These are phyloP conservation scores for Fusarium sulawesiense DNA, from an alignment of 2,329 filamentous ascomycete species.

Conservation along the genomic window DNA sequence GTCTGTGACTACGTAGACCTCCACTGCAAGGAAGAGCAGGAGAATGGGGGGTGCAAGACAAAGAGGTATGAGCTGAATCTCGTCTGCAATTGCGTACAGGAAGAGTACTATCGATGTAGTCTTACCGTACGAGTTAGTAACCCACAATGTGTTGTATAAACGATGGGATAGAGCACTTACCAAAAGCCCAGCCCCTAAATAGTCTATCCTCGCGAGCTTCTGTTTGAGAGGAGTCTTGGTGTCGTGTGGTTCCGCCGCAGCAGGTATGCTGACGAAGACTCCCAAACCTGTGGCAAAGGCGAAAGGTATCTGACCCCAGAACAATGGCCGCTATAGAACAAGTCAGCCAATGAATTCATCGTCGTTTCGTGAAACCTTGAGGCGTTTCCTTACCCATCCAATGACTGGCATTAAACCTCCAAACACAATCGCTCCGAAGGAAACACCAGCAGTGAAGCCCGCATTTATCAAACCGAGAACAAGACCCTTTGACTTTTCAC, in stretches of 20 bases:
- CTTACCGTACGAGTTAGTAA: constrained; percentile 51
- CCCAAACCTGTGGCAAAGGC: constrained; percentile 69
- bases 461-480: constrained; percentile 80
- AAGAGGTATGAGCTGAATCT: constrained; percentile 70
- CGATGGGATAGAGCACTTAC: constrained; percentile 54
- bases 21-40: constrained; percentile 69
- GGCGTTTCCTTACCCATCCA: constrained; percentile 72
- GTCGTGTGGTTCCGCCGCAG: constrained; percentile 17
- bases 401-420: constrained; percentile 71
- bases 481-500: constrained; percentile 74
- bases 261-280: constrained; percentile 74
- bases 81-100: constrained; percentile 75
- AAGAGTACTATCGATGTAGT: constrained; percentile 75
- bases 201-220: constrained; percentile 77
- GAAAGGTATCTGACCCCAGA: constrained; percentile 77
- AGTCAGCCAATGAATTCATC: constrained; percentile 8
- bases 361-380: background rate
- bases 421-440: constrained; percentile 76
- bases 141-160: background rate
- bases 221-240: constrained; percentile 52
- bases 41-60: constrained; percentile 65
- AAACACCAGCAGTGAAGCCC: constrained; percentile 77
- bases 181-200: constrained; percentile 75
- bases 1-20: constrained; percentile 71
- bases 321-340: constrained; percentile 70